These are phyloP conservation scores for Xerocomus minutiporus DNA, from an alignment of 1,284 basidiomycete species.

Conservation along the genomic window DNA sequence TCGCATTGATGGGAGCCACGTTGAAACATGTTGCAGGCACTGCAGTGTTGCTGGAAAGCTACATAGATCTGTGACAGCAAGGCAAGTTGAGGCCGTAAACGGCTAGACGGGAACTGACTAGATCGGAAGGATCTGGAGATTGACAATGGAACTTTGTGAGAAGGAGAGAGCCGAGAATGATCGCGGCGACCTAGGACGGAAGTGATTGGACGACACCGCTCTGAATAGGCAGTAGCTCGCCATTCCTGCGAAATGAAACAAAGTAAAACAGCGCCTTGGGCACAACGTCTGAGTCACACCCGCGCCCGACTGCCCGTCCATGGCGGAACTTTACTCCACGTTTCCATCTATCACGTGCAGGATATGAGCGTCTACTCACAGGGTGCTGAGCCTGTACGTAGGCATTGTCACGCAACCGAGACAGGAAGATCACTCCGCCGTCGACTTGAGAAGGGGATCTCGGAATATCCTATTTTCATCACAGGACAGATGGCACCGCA, in stretches of 20 bases:
- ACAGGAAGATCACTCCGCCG: not conserved
- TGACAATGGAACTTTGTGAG: constrained; percentile 16
- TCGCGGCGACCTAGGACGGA: constrained; percentile 23
- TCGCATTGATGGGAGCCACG: constrained; percentile 30
- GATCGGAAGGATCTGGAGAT: constrained; percentile 24
- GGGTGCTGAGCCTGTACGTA: not conserved
- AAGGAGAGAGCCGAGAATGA: constrained; percentile 15
- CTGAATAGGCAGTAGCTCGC: constrained; percentile 16
- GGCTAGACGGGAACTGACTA: constrained; percentile 10
- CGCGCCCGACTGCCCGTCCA: constrained; percentile 10
- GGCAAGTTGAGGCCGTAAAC: constrained; percentile 23
- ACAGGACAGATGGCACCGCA: not conserved
- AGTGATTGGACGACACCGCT: constrained; percentile 24
- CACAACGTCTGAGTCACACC: constrained; percentile 9
- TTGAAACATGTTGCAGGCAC: constrained; percentile 38
- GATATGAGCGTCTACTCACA: not conserved
- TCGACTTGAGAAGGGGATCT: not conserved
- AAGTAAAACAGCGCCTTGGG: constrained; percentile 20
- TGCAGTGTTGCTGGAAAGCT: constrained; percentile 22
- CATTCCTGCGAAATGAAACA: constrained; percentile 27
- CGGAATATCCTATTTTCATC: not conserved
- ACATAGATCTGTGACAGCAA: constrained; percentile 29
- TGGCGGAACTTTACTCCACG: constrained; percentile 12
- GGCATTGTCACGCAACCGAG: not conserved
- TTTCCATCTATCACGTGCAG: not conserved